Base-by-base conservation (phyloP, 768 basidiomycete species). In the Hebeloma cylindrosporum region DNA sequence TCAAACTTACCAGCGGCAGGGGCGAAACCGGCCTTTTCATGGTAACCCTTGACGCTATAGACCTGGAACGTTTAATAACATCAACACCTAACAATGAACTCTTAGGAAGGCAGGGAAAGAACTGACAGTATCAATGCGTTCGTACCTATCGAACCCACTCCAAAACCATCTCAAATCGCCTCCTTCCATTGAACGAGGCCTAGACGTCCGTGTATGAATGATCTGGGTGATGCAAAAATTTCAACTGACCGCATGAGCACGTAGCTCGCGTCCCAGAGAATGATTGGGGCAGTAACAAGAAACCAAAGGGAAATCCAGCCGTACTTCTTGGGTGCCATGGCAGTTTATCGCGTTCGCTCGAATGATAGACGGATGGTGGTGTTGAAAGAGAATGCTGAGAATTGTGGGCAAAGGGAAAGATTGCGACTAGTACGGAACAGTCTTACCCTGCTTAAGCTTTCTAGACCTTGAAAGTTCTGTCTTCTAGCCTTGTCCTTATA, bases 111-210 rank as follows among this genome's bases (percentile, higher is more conserved):
- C 20, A 45, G 37, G 38, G 30, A 17, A 31, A 45, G 3, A 21
- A 39, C 43, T 20, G 40, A 59, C 65, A 47, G 62, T 57, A 56
- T 67, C 62, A 18, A 88, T 61, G 9, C 78, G 68, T 51, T 81
- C 83, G 62, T 86, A 88, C 41, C 79, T 48, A 48, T 73, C 78
- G 60, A 91, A 91, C 2, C 80, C 80, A 42, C 74, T 72, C 88
- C 88, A 92, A 42, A 91, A 78, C 88, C 88, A 91, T 51, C 87
- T 79, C 28, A 90, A 71, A 66, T 91, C 87, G 2, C 89, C 89
- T 0, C 85, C 87, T 30, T 60, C 61, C 68, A 72, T 69, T 2
- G 71, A 72, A 35, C 70, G 67, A 21, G 72, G 71, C 37, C 70
- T 73, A 3, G 43, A 41, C 51, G 34, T 7, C 29, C 18, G 5